Conservation (phyloP, 2,329 filamentous ascomycete genomes). For the Fusarium agapanthi region DNA sequence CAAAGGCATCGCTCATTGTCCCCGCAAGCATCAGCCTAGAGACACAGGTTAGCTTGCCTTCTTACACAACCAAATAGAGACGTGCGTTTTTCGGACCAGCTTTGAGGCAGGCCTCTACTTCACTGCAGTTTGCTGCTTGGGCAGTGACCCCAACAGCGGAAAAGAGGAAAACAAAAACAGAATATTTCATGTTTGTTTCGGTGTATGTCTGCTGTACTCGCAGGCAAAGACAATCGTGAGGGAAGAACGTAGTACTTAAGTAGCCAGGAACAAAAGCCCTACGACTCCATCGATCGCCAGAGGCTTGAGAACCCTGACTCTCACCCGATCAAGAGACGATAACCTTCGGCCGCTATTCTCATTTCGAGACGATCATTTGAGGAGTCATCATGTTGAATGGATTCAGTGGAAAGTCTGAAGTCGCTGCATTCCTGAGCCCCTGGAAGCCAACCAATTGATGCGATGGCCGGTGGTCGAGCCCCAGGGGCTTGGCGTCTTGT, state of each 20-base stretch:
- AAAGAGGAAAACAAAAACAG: not conserved
- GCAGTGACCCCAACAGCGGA: not conserved
- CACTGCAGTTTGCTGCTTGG: constrained; percentile 5
- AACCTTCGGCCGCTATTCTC: not conserved
- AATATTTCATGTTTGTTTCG: not conserved
- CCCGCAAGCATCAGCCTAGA: not conserved
- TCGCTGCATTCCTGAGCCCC: not conserved
- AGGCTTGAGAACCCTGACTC: not conserved
- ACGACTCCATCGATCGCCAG: not conserved
- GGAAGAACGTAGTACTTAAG: not conserved
- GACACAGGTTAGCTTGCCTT: not conserved
- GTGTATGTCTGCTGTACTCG: too few relatives aligned
- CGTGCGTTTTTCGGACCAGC: constrained; percentile 4
- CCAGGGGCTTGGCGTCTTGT: not conserved
- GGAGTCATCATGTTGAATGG: not conserved
- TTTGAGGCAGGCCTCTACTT: constrained; percentile 5
- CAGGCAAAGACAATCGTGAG: rapidly evolving
- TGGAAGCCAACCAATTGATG: not conserved
- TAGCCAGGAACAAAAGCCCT: not conserved
- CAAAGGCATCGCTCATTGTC: constrained; percentile 12
- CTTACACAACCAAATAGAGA: rapidly evolving
- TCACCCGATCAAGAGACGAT: not conserved
- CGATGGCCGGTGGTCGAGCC: not conserved
- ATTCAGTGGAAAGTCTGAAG: not conserved
- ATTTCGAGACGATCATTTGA: not conserved